These are phyloP conservation scores for Malus orientalis DNA, from an alignment of 306 rosid genomes.

Conservation along the genomic window DNA sequence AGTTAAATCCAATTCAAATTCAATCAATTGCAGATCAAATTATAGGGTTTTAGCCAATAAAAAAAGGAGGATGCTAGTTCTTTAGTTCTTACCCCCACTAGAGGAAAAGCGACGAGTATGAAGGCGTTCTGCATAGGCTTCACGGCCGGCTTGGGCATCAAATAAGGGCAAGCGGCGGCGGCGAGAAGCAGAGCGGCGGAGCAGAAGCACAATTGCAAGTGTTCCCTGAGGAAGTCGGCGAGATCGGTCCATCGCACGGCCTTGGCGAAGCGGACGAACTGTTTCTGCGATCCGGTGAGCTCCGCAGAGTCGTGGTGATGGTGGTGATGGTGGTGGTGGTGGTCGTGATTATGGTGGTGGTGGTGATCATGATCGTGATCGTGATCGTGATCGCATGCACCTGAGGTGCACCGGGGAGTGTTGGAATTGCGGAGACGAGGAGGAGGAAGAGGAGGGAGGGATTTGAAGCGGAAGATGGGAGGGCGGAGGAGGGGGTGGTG, in stretches of 20 bases:
- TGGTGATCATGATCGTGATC: background rate
- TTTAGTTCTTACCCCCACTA: conserved; percentile 59
- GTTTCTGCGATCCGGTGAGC: conserved; percentile 57
- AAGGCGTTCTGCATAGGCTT: conserved; percentile 68
- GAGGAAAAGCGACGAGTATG: conserved; percentile 67
- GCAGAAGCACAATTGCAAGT: conserved; percentile 72
- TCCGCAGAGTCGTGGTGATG: conserved; percentile 24
- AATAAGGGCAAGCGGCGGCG: conserved; percentile 76
- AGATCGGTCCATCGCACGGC: conserved; percentile 72
- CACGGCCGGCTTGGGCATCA: conserved; percentile 54
- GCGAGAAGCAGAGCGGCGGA: conserved; percentile 66
- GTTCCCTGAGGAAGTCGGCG: conserved; percentile 69
- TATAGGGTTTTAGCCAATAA: background rate
- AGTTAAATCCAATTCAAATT: background rate
- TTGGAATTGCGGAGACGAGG: conserved; percentile 13
- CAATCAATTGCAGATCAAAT: background rate
- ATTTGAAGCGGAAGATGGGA: conserved; percentile 22
- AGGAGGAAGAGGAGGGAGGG: conserved; percentile 4
- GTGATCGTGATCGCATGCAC: conserved; percentile 20
- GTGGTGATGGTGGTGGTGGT: conserved; percentile 19
- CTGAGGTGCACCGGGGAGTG: conserved; percentile 31
- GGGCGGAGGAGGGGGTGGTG: conserved; percentile 11
- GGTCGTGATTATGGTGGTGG: conserved; percentile 35
- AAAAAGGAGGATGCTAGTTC: background rate
- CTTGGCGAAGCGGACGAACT: conserved; percentile 58